Evolutionary conservation across 2,329 filamentous ascomycete species (phyloP), one percentile per base, ranked within the genome.

Genomic region (Dothiorella sarmentorum): DNA sequence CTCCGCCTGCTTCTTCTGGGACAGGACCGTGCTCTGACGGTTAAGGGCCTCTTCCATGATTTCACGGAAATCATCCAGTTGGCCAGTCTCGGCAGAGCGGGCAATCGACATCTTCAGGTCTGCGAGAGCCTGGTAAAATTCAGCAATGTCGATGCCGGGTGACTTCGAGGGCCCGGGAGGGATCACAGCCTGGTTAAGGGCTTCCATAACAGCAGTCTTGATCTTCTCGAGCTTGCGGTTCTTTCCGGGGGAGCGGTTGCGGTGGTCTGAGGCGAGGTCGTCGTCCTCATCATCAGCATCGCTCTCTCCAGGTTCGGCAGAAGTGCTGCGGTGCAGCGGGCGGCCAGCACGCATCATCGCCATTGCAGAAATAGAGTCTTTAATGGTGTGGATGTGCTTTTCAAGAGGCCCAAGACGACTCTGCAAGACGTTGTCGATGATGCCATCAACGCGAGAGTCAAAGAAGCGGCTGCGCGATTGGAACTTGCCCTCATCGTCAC

Each of bases 241-340:
- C 61, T 87, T 83, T 59, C 84, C 83, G 17, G 91, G 90, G 65
- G 92, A 97, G 65, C 86, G 81, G 5, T 89, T 88, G 53, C 90
- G 86, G 58, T 69, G 85, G 80, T 87, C 67, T 76, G 57, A 53
- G 22, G 47, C 77, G 40, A 78, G 75, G 37, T 82, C 89, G 20
- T 96, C 91, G 64, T 95, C 92, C 69, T 96, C 91, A 62, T 96
- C 92, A 70, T 97, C 93, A 10, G 94, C 93, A 74, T 97, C 94
- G 69, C 93, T 97, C 60, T 95, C 86, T 47, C 84, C 80, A 3
- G 79, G 76, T 27, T 91, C 88, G n/a, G 80, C 84, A 45, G 89
- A 92, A 38, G 84, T 73, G 70, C 86, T 90, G 64, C 85, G 84
- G 63, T 83, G 79, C 24, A 82, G 81, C 58, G 79, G 83, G 10